Evolutionary conservation across 768 basidiomycete species (phyloP), one percentile per base, ranked within the genome.

Genomic region (Mycena filopes): DNA sequence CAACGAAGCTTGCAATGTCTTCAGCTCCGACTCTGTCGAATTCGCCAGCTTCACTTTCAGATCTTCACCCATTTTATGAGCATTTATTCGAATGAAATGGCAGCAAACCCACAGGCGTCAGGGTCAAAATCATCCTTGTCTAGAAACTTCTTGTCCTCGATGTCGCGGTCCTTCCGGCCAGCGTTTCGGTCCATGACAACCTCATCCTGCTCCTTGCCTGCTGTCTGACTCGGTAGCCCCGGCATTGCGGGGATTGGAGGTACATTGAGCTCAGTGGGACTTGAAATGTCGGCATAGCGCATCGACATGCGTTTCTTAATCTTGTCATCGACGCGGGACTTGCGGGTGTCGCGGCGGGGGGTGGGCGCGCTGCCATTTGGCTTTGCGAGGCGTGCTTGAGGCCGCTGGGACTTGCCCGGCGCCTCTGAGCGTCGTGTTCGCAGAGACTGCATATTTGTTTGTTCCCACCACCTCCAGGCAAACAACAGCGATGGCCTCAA

Each of bases 251-350:
- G 90, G 20, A 91, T 77, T 1, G 87, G 78, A 4, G 93, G 90
- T 4, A 89, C 74, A 11, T 76, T 74, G 15, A 82, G 75, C 51
- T 87, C 84, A 3, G 87, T 89, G 8, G 91, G 92, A n/a, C 84
- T 80, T 1, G 91, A 91, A 58, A 94, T 91, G 69, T 93, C 92
- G 41, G 92, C 94, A 86, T 93, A 98, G 75, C 96, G 89, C 86
- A 91, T 93, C 18, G 95, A 96, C 89, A 98, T 91, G 73, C 96
- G 92, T 79, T 95, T 95, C 86, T 95, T 95, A 78, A 98, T 95
- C 81, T 93, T 95, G 84, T 96, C 96, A 76, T 95, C 85, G 64
- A 89, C 84, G 65, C 83, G 80, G 64, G 84, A 83, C 73, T 84
- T 89, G 74, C 84, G 82, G 6, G 77, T 77, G 74, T 84, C 83